A percentile compares a stretch with the other conserved stretches of the same genome.
Conservation (phyloP, 2,329 filamentous ascomycete species). For the Fusarium oligoseptatum region DNA sequence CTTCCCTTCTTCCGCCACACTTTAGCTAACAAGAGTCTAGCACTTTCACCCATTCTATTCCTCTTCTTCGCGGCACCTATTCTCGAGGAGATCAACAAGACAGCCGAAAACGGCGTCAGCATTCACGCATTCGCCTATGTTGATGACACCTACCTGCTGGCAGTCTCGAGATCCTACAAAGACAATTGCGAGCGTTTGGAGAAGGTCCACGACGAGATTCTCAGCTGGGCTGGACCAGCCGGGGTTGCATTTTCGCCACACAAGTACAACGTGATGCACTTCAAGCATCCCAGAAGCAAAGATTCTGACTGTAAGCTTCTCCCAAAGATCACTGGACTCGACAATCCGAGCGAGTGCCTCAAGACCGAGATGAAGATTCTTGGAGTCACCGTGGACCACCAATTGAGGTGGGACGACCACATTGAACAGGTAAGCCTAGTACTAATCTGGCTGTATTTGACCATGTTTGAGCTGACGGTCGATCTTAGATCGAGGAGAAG, state of each 20-base stretch:
- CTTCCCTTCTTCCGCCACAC: background rate
- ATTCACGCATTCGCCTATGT: background rate
- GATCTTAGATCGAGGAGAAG: background rate
- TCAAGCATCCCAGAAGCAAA: background rate
- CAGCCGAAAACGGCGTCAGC: background rate
- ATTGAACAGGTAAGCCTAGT: background rate
- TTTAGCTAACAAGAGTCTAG: background rate
- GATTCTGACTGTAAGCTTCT: background rate
- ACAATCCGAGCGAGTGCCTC: background rate
- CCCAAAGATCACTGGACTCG: constrained; percentile 5
- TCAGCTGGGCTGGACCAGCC: background rate
- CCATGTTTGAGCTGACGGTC: background rate
- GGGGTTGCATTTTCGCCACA: constrained; percentile 1
- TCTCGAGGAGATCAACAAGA: background rate
- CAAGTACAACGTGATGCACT: constrained; percentile 14
- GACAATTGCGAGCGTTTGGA: background rate
- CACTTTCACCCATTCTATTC: constrained; percentile 14
- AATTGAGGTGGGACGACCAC: background rate
- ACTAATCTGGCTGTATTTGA: background rate
- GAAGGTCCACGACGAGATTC: background rate
- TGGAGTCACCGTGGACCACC: background rate
- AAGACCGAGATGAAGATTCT: constrained; percentile 2
- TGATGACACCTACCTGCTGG: constrained; percentile 8
- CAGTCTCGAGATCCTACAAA: background rate
- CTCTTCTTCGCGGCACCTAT: constrained; percentile 13